Base-by-base conservation (phyloP, 2,329 filamentous ascomycete species). In the Aphanoascus verrucosus region DNA sequence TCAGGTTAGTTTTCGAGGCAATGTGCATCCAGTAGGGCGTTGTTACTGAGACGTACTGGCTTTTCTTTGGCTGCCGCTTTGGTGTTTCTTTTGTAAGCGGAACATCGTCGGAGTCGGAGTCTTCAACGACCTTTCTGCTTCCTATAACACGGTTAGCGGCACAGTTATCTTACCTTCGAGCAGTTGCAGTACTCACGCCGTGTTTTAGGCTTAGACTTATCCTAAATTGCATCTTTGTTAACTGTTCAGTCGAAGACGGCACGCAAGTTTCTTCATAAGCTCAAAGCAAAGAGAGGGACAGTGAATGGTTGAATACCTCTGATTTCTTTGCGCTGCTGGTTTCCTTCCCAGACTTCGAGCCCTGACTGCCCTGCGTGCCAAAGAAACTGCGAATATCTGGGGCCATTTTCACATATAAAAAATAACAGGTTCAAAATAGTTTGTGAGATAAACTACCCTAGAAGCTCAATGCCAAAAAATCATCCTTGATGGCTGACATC, bases 361-460 rank as follows among this genome's bases (percentile, higher is more conserved):
- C 72, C 61, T 78, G 75, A 58, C 79, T 77, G 49, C 81, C 80
- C 68, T 89, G 89, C 57, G 85, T 82, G 53, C 85, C 83, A 74
- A 97, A 96, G 72, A 96, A 97, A 62, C 78, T 88, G 65, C 90
- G 80, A 64, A 96, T 97, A 70, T 97, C 91, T 58, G 77, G 66
- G 52, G 89, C 82, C 89, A 95, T 94, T 57, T 48, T 64, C 49
- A 31, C 34, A 38, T 42, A n/a, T 12, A 23, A 34, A 34, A 8
- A 17, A 20, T 14, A 7, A 31, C 8, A 15, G 7, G 19, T 3
- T 38, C n/a, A 14, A n/a, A n/a, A 11, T 9, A 20, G 9, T 46
- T 12, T 35, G 44, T 37, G 44, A 28, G 23, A n/a, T 2, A 38
- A 23, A 9, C 8, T 38, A 6, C 6, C 37, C 28, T 47, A 38